Evolutionary conservation across 2,329 filamentous ascomycete genomes (phyloP), one percentile per base, ranked within the genome.

Genomic region (Penicillium fuscoglaucum): DNA sequence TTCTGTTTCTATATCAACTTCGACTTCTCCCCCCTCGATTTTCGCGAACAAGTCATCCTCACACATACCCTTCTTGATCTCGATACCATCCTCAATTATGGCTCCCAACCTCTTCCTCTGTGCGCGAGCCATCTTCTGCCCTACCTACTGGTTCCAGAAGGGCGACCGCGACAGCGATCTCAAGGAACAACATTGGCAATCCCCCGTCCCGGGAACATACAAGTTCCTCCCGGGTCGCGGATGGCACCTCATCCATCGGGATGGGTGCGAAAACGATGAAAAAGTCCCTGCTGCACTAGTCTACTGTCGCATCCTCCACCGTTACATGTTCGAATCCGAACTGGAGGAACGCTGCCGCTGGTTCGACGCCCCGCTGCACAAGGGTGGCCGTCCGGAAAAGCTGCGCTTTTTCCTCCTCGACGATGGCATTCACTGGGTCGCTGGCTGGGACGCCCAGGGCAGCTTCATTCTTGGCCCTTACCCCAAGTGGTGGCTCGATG

Each of bases 391-490:
- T 55, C 68, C 70, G 10, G 69, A 77, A 52, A 68, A 72, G 61
- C 74, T 76, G 19, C 71, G 77, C 56, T 82, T 82, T 70, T 82
- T 82, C 70, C 75, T 72, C 13, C 75, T 82, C 29, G 80, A 82
- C 56, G 78, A 82, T 49, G 79, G 76, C 37, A 66, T 77, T 46
- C 74, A 77, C 53, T 82, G 79, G 79, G 79, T 82, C 39, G 74
- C 79, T 40, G 80, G 78, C 60, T 82, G 79, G 79, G 79, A 82
- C 63, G 70, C 74, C 24, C 69, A 80, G 41, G 80, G 79, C 54
- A 74, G 71, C n/a, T 82, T 82, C 67, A 77, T 82, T 44, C 78
- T 78, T 4, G 80, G 79, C 1, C 79, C 79, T 4, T 82, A 82
- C 64, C 77, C 78, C 54, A 77, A 79, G 47, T 82, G 79, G 79